Base-by-base conservation (phyloP, 2,329 filamentous ascomycete genomes). In the Incumbomyces delicatus region DNA sequence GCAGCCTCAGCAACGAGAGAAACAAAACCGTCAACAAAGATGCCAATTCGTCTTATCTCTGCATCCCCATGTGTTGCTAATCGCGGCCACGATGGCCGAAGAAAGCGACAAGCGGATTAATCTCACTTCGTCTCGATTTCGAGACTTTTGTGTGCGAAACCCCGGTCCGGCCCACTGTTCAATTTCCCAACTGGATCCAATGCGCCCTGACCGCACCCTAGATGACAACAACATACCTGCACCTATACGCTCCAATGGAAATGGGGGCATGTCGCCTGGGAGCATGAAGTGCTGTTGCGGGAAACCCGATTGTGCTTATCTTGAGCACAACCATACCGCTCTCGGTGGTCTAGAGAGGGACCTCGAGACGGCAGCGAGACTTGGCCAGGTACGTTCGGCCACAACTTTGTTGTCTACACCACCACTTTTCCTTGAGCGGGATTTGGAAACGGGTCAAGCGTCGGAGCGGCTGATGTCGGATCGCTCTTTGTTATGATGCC, bases 261-360 rank as follows among this genome's bases (percentile, higher is more conserved):
- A 18, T 35, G 38, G 34, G 12, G 36, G 32, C 27, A 41, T 30
- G n/a, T 32, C 31, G 33, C 46, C 50, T 33, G 20, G 36, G 41
- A 57, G 50, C 51, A 54, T 56, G 36, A 51, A 41, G 41, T 96
- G 92, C 73, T 98, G 90, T 69, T 98, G 90, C 69, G 89, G 88
- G 47, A 81, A 80, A 55, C 63, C 73, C 52, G 81, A 87, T 59
- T 96, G 90, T 66, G 76, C 81, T 56, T 87, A 85, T 62, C 75
- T 95, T 52, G 80, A 78, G 64, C 83, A 89, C 67, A 95, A 90
- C 67, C 82, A 81, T 64, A 74, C 76, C 38, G 74, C 87, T 52
- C 74, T 96, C 39, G 81, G 87, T 57, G 83, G 78, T 51, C 75
- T 96, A 54, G 90, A 96, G 67, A 84, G 83, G 58, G 87, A 95